These are phyloP conservation scores for Xylaria nigripes DNA, from an alignment of 495 filamentous ascomycete genomes.

Conservation along the genomic window DNA sequence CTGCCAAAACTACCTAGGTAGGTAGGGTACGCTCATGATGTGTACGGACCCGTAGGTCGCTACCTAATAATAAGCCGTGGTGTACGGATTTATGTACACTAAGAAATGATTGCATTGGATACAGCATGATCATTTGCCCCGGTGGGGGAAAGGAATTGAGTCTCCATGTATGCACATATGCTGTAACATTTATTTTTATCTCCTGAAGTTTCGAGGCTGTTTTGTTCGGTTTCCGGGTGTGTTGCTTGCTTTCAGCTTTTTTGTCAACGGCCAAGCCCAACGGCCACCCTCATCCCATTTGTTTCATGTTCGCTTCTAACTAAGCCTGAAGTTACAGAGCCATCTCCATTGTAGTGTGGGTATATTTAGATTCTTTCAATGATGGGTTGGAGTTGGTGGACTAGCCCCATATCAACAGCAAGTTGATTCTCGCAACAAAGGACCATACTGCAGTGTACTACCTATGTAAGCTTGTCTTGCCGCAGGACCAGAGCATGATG, in stretches of 20 bases:
- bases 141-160: not conserved
- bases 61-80: no score
- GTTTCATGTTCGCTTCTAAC: slow-evolving; percentile 9
- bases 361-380: slow-evolving; percentile 5
- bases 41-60: no score
- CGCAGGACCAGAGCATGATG: not conserved
- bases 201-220: slow-evolving; percentile 5
- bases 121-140: no score
- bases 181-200: slow-evolving; percentile 14
- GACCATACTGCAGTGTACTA: not conserved
- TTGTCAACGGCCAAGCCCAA: slow-evolving; percentile 1
- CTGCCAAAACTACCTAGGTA: no score
- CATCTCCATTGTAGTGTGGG: not conserved
- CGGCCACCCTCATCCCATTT: slow-evolving; percentile 7
- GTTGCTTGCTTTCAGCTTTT: slow-evolving; percentile 5
- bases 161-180: not conserved
- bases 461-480: not conserved
- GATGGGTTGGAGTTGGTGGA: not conserved
- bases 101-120: no score
- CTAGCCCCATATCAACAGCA: not conserved
- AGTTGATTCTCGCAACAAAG: not conserved
- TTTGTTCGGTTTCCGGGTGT: slow-evolving; percentile 1
- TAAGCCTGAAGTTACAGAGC: not conserved
- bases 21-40: no score
- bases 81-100: no score